Percentiles rank a stretch among this genome's conserved stretches.
Evolutionary conservation across 768 basidiomycete genomes (phyloP).

Genomic region (Tylopilus balloui): DNA sequence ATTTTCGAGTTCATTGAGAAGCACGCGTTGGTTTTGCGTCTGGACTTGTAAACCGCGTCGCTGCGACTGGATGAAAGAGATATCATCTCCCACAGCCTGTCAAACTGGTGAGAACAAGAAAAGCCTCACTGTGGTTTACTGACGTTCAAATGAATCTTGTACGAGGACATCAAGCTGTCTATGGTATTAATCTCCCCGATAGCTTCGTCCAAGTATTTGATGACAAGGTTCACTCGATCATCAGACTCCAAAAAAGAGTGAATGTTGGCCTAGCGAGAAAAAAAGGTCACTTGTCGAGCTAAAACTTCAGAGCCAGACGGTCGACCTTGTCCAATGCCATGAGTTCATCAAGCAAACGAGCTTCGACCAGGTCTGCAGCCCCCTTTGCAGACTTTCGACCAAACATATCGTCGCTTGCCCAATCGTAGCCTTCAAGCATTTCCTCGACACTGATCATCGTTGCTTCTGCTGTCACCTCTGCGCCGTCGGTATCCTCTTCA

Average conservation of each 20-base stretch:
- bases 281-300: not conserved
- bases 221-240: constrained; percentile 79
- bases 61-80: constrained; percentile 92
- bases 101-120: constrained; percentile 10
- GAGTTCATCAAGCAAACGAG: constrained; percentile 82
- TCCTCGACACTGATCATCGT: constrained; percentile 93
- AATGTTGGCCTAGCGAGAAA: constrained; percentile 71
- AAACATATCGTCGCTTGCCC: constrained; percentile 80
- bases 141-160: constrained; percentile 95
- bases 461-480: constrained; percentile 72
- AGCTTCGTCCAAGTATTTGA: constrained; percentile 88
- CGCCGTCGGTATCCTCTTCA: constrained; percentile 51
- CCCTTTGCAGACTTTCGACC: constrained; percentile 60
- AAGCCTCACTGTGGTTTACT: constrained; percentile 26
- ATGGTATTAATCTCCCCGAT: constrained; percentile 84
- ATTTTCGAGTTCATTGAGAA: constrained; percentile 82
- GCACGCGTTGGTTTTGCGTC: constrained; percentile 87
- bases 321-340: constrained; percentile 88
- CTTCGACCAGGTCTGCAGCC: constrained; percentile 89
- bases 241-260: constrained; percentile 97
- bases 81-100: constrained; percentile 93
- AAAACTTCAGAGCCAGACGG: not conserved
- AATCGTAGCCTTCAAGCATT: constrained; percentile 98
- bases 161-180: constrained; percentile 84
- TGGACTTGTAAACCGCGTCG: constrained; percentile 96